Percentiles rank a stretch among this genome's conserved stretches.
phyloP scores from a whole-genome alignment of 306 rosid genomes.

The Begonia fuchsioides region DNA sequence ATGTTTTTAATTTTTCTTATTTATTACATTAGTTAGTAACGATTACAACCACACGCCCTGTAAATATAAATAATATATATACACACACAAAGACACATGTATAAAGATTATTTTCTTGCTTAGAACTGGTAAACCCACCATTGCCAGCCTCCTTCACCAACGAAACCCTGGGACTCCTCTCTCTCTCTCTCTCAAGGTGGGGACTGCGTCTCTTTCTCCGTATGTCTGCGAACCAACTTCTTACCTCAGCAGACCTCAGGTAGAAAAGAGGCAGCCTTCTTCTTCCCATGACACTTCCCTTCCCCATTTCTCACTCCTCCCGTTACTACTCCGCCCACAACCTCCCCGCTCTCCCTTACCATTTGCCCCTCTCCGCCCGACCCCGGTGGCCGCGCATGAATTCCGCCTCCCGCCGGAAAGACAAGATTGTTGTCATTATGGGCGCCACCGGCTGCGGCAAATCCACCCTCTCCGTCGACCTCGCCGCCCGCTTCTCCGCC shows the following conservation, averaged over 20 bases:
- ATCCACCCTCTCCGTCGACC: conserved; percentile 68
- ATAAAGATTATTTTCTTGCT: too few relatives aligned
- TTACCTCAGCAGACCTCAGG: conserved; percentile 13
- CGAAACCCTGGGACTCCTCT: not conserved
- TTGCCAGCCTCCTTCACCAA: too few relatives aligned
- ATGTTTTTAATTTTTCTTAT: too few relatives aligned
- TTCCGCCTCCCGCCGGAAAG: conserved; percentile 22
- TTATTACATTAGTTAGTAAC: too few relatives aligned
- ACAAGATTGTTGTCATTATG: conserved; percentile 55
- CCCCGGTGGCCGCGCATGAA: conserved; percentile 33
- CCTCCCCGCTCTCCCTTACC: not conserved
- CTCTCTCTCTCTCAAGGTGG: conserved; percentile 5
- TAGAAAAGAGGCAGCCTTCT: not conserved
- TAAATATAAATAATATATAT: too few relatives aligned
- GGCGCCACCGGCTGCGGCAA: conserved; percentile 91
- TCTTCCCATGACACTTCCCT: conserved; percentile 29
- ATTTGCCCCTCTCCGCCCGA: not conserved
- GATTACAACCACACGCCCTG: too few relatives aligned
- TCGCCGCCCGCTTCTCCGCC: conserved; percentile 44
- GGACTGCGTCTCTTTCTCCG: not conserved
- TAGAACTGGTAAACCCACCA: too few relatives aligned
- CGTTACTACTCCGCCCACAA: not conserved
- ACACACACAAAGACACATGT: too few relatives aligned
- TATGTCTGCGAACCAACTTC: conserved; percentile 4
- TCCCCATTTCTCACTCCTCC: conserved; percentile 14